Percentiles rank a stretch among this genome's conserved stretches.
Conservation (phyloP, 345 rosid genomes). For the Lagerstroemia speciosa region DNA sequence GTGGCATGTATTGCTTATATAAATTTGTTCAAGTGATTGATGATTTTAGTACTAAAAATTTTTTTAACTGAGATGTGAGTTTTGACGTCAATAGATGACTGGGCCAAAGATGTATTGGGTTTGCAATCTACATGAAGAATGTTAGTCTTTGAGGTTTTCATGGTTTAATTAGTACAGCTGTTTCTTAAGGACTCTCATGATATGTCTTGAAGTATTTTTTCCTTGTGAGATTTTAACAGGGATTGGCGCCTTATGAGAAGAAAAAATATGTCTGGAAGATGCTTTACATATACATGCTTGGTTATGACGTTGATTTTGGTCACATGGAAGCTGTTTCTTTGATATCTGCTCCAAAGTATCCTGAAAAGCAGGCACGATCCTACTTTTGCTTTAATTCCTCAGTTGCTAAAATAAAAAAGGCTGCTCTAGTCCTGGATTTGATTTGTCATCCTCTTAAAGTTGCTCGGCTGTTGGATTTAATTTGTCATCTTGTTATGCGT, state of each 20-base stretch:
- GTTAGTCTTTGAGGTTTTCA: not conserved
- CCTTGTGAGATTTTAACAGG: slow-evolving; percentile 35
- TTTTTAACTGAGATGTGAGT: not conserved
- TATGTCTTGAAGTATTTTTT: not conserved
- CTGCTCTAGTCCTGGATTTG: not conserved
- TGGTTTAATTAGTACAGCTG: not conserved
- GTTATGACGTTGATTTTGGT: slow-evolving; percentile 98
- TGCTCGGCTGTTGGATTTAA: not conserved
- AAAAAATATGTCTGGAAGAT: slow-evolving; percentile 99
- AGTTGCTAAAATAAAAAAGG: not conserved
- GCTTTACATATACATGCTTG: slow-evolving; percentile 95
- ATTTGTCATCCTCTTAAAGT: not conserved
- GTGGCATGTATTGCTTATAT: not conserved
- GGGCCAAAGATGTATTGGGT: not conserved
- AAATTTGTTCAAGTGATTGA: not conserved
- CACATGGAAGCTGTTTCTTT: slow-evolving; percentile 99
- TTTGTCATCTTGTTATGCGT: slow-evolving; percentile 15
- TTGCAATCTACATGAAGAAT: not conserved
- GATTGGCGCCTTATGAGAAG: slow-evolving; percentile 88
- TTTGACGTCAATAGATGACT: not conserved
- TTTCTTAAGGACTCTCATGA: not conserved
- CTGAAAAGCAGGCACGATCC: slow-evolving; percentile 81
- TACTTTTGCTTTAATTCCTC: not conserved
- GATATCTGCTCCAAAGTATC: slow-evolving; percentile 98
- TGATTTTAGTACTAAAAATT: not conserved